Evolutionary conservation across 176 grass and related monocot species (phyloP), one percentile per base, ranked within the genome.

Genomic region (Lolium perenne): DNA sequence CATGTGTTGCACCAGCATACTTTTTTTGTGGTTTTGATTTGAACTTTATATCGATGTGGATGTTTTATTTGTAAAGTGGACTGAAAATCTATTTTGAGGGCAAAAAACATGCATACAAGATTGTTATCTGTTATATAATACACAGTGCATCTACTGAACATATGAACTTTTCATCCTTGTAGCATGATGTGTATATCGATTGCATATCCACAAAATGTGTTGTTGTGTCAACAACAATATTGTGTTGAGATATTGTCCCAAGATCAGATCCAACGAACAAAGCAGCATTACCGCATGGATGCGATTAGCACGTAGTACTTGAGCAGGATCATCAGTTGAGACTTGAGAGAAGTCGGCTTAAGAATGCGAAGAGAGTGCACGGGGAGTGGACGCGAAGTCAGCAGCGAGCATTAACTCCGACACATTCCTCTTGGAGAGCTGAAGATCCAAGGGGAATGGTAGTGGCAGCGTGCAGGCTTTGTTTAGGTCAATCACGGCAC

Each of bases 371-470:
- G 29, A 67, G 32, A 78, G 89, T 91, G 89, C 85, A 84, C 50
- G 43, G 81, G 76, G 58, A 83, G 85, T 84, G 85, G 85, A 2
- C 46, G n/a, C 40, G 16, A 84, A 81, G 85, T 87, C 89, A 91
- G 76, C 80, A 4, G 76, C 18, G 20, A 58, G 85, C 80, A 91
- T 91, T 87, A 87, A 91, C 49, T 87, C 81, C 76, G 68, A 84
- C 21, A 84, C 60, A 87, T 77, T 38, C 78, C 47, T 53, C 14
- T 61, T 76, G 81, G 26, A 76, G 74, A 60, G 68, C 69, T 60
- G 51, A 87, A 70, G 85, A 83, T 86, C 79, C 51, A 71, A 82
- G 49, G 67, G 8, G 66, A 76, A 79, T 72, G 88, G 63, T 73
- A 10, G 71, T 35, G 38, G 17, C 38, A 41, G 67, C 17, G 67